Percentiles rank a stretch among this genome's conserved stretches.
phyloP scores from a whole-genome alignment of 257 asterid species.

The Echium plantagineum region DNA sequence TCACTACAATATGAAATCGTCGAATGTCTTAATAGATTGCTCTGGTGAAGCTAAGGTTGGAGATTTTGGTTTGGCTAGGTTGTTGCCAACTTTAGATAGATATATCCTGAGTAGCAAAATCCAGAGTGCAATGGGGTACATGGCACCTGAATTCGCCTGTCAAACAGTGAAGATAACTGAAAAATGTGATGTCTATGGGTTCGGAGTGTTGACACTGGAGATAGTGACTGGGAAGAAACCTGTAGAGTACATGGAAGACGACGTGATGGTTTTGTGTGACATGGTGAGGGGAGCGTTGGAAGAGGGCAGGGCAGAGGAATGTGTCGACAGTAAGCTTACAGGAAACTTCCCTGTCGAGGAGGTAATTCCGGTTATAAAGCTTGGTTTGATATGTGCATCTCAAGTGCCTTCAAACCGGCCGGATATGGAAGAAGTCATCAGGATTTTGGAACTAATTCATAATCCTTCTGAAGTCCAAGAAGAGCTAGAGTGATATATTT shows the following conservation, averaged over 20 bases:
- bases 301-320: slow-evolving; percentile 57
- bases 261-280: slow-evolving; percentile 67
- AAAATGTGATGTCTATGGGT: slow-evolving; percentile 78
- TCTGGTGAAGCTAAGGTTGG: slow-evolving; percentile 58
- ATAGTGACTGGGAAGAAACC: slow-evolving; percentile 66
- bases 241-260: slow-evolving; percentile 80
- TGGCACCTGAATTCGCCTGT: slow-evolving; percentile 86
- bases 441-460: slow-evolving; percentile 55
- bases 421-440: slow-evolving; percentile 73
- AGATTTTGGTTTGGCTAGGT: slow-evolving; percentile 63
- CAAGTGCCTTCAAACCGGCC: slow-evolving; percentile 84
- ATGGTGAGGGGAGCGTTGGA: slow-evolving; percentile 69
- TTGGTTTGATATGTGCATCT: slow-evolving; percentile 73
- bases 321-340: slow-evolving; percentile 41
- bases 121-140: slow-evolving; percentile 81
- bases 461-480: slow-evolving; percentile 41
- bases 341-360: slow-evolving; percentile 52
- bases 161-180: slow-evolving; percentile 74
- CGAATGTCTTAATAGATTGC: slow-evolving; percentile 39
- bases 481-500: slow-evolving; percentile 27
- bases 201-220: slow-evolving; percentile 61
- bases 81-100: slow-evolving; percentile 53
- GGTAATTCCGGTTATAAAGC: slow-evolving; percentile 62
- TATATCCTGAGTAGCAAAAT: slow-evolving; percentile 68
- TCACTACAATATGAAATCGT: slow-evolving; percentile 70